Base-by-base conservation (phyloP, 2,329 filamentous ascomycete genomes). In the Elsinoe australis region DNA sequence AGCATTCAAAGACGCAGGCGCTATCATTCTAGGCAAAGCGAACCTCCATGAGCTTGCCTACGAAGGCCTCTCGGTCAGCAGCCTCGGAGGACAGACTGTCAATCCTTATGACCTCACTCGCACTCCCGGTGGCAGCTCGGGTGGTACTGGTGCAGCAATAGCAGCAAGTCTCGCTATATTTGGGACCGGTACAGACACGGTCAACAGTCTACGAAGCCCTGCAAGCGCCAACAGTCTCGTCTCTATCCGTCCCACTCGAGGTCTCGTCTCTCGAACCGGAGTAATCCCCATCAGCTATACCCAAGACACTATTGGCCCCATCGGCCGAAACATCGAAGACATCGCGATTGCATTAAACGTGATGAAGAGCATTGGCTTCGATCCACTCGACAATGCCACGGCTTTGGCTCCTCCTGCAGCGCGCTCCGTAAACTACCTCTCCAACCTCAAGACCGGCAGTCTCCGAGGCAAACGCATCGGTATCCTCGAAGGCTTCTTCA, bases 51-150 rank as follows among this genome's bases (percentile, higher is more conserved):
- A 82, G 59, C 66, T 83, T 44, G 79, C 80, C 0, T 64, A 83
- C 0, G 79, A 83, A 56, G 80, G 80, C 0, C 66, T 82, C 31
- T 74, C 72, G 1, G 77, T 80, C 1, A 82, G 78, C 0, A 81
- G 76, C 0, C 59, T 80, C 0, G 79, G 78, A 9, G 80, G 80
- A 0, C 80, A 84, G 61, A 82, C 79, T 0, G 59, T 76, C 52
- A 83, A 83, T 58, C 79, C 80, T 0, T 85, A 87, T 54, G 80
- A 85, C 59, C 60, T 67, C 1, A 71, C 70, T 0, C 73, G 83
- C n/a, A 83, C 80, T 0, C 79, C 80, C 0, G 80, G 80, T 3
- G 80, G 80, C 1, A 79, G 74, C 35, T 80, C 76, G 22, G 79
- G 79, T 8, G 80, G 80, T 0, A 79, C 76, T 1, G 79, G 76